Percentiles rank a stretch among this genome's conserved stretches.
phyloP scores from a whole-genome alignment of 2,329 filamentous ascomycete genomes.

The Penicillium paneum region DNA sequence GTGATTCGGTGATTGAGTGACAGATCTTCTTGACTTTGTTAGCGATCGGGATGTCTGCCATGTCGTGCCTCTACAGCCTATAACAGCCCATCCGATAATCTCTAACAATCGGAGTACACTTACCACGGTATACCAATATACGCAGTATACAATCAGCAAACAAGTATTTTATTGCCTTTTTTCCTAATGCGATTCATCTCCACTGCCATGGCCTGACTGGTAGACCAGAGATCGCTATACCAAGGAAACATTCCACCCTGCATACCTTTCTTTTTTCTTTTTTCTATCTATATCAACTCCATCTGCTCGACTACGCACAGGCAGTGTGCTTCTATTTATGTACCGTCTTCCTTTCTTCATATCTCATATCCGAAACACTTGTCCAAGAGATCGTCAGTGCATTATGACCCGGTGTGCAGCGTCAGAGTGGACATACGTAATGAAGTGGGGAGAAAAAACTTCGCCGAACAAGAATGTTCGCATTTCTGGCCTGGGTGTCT shows the following conservation, averaged over 20 bases:
- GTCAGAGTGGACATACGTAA: slow-evolving; percentile 4
- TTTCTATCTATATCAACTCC: neutral
- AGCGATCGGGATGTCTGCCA: too few species aligned
- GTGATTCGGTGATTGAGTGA: too few species aligned
- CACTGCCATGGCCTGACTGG: neutral
- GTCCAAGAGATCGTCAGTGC: neutral
- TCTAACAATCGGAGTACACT: neutral
- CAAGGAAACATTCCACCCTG: slow-evolving; percentile 9
- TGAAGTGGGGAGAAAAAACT: neutral
- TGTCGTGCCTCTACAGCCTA: neutral
- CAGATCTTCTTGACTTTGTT: too few species aligned
- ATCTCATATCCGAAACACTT: neutral
- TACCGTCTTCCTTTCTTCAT: neutral
- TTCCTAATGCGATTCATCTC: neutral
- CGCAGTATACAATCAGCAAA: neutral
- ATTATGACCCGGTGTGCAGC: neutral
- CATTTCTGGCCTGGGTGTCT: too few species aligned
- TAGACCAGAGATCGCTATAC: neutral
- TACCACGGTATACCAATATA: neutral
- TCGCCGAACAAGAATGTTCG: neutral
- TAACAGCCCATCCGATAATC: neutral
- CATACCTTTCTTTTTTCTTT: neutral
- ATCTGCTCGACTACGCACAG: neutral
- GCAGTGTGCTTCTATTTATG: neutral
- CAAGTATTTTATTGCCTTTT: slow-evolving; percentile 5